Evolutionary conservation across 2,329 filamentous ascomycete species (phyloP), one percentile per base, ranked within the genome.

Genomic region (Microdochium trichocladiopsis): DNA sequence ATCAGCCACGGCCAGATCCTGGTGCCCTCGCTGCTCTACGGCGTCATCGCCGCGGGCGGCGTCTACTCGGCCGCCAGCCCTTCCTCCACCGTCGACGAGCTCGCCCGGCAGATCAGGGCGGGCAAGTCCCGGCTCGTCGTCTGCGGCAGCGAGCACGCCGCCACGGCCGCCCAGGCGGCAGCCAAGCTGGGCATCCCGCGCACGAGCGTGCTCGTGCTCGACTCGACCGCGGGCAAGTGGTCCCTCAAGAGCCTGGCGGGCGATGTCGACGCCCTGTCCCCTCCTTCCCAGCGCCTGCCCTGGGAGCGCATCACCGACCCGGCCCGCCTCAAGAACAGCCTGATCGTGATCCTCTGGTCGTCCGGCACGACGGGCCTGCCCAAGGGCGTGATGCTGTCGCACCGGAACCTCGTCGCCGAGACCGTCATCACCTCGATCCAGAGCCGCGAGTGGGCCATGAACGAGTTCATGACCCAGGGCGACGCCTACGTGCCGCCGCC

Each of bases 1-100:
- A 74, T 84, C 25, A 80, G 77, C 1, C 75, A 76, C 0, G 82
- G 82, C 2, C 77, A 84, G 57, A 74, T 75, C 47, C 68, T 82
- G 4, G 68, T 84, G 0, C 74, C 79, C 0, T 69, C 74, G 12
- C 57, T 81, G 1, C 79, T 81, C 59, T 84, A 73, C 56, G 77
- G 75, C 14, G 74, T 82, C 50, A 70, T 85, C 47, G 81, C 78
- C 3, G 79, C 80, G 2, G 80, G 76, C 1, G 82, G 80, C 18
- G 73, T 85, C 24, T 84, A 80, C 58, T 79, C 78, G 6, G 75
- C 78, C 4, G 78, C 78, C 0, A 77, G 72, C 48, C 70, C 78
- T 0, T 70, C 73, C 0, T 74, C 71, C 4, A 81, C 79, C 0
- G 67, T 72, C 0, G 59, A 67, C 2, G 82, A 85, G 24, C 63